Evolutionary conservation across 164 flowering plant genomes (phyloP), one percentile per base, ranked within the genome.

Genomic region (Chimonanthus salicifolius): DNA sequence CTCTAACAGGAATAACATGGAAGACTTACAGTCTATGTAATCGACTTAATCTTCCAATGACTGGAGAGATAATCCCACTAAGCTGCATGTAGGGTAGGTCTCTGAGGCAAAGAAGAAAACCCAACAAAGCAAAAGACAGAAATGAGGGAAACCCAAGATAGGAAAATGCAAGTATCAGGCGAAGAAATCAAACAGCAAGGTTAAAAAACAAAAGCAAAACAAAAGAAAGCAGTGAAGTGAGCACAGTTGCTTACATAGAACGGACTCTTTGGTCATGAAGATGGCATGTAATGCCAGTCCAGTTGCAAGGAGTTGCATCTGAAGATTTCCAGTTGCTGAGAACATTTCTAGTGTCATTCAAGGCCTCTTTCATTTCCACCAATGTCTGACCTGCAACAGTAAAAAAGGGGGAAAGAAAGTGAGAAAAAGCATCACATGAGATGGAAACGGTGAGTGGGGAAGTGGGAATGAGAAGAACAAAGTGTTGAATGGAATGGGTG

Each of bases 221-320:
- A 74, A 67, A 21, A 8, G 49, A 58, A 64, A 68, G 16, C 46
- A 13, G 64, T 5, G 20, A 11, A 65, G n/a, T 18, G 45, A 18
- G 70, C 49, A 5, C 44, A 47, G 13, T 3, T 20, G 72, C 86
- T 58, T 87, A 95, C 99, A 95, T 88, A 9, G 92, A 83, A n/a
- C 79, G 75, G 70, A 95, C 96, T 74, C 87, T 82, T 45, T 84
- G 84, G 75, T 88, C 92, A 58, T 81, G 64, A 47, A 72, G 80
- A 70, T 89, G 76, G 71, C 99, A 95, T 81, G 87, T 71, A 74
- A 95, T 84, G 33, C 98, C 97, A 81, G 87, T 87, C 99, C 99
- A 95, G 58, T 74, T 54, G 70, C 99, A 95, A 9, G 97, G 99
- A 73, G 84, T 79, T 6, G 83, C 88, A 82, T 94, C 97, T 62